phyloP scores from a whole-genome alignment of 495 filamentous ascomycete species.

The Clohesyomyces aquaticus region DNA sequence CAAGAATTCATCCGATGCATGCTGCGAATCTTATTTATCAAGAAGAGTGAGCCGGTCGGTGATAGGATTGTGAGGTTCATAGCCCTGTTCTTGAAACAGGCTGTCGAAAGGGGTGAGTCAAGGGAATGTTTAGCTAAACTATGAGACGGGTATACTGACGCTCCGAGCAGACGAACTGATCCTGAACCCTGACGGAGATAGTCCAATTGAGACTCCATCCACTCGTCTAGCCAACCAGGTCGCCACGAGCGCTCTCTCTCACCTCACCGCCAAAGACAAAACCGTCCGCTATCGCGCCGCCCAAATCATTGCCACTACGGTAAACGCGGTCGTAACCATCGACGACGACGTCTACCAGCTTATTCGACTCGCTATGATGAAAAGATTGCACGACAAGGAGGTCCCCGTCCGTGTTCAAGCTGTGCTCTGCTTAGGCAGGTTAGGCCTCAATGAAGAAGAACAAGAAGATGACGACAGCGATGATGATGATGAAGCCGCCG shows the following conservation, averaged over 20 bases:
- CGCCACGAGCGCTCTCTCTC: conserved; percentile 66
- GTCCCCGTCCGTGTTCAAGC: conserved; percentile 88
- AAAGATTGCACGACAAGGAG: conserved; percentile 91
- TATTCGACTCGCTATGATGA: conserved; percentile 73
- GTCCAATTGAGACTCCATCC: conserved; percentile 75
- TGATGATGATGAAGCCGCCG: conserved; percentile 56
- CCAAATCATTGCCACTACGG: conserved; percentile 84
- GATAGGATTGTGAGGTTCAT: conserved; percentile 84
- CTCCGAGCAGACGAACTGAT: conserved; percentile 53
- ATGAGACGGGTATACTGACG: conserved; percentile 13
- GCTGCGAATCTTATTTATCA: conserved; percentile 77
- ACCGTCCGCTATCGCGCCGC: conserved; percentile 86
- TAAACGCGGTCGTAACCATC: conserved; percentile 87
- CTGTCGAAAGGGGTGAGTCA: conserved; percentile 74
- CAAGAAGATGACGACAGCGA: conserved; percentile 57
- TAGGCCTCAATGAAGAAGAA: conserved; percentile 74
- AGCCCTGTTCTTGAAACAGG: conserved; percentile 79
- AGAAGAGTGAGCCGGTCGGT: conserved; percentile 88
- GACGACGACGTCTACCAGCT: conserved; percentile 87
- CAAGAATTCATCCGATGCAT: conserved; percentile 81
- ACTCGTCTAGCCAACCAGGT: conserved; percentile 76
- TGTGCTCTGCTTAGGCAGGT: conserved; percentile 81
- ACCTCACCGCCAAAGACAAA: conserved; percentile 85
- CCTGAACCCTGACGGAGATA: conserved; percentile 52
- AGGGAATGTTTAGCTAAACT: not conserved